Percentiles rank a stretch among this genome's conserved stretches.
Conservation (phyloP, 768 basidiomycete species). For the Collybiopsis confluens region DNA sequence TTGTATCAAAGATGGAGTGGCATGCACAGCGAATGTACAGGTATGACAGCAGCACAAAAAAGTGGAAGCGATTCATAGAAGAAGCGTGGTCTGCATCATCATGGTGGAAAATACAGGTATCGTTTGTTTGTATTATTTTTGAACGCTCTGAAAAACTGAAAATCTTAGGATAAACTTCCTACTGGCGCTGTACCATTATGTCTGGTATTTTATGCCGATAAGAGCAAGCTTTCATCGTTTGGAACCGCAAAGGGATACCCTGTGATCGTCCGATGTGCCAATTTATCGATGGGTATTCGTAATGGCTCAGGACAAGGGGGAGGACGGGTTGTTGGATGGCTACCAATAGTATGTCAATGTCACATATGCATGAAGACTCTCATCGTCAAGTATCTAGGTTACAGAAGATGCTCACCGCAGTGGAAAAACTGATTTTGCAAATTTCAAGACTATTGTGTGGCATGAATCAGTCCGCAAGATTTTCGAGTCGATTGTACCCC, state of each 20-base stretch:
- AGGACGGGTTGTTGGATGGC: conserved; percentile 15
- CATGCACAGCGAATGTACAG: conserved; percentile 25
- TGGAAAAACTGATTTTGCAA: conserved; percentile 25
- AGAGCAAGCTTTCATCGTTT: conserved; percentile 14
- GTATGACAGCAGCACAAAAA: conserved; percentile 14
- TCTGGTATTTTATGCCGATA: conserved; percentile 19
- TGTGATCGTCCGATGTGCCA: conserved; percentile 11
- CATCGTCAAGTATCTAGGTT: conserved; percentile 16
- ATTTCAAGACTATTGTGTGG: conserved; percentile 32
- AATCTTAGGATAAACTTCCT: conserved; percentile 14
- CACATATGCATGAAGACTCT: background rate
- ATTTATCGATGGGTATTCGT: conserved; percentile 11
- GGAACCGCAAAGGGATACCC: conserved; percentile 14
- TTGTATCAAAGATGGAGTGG: conserved; percentile 21
- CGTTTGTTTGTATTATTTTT: conserved; percentile 1
- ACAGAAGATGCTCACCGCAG: conserved; percentile 25
- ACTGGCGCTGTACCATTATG: conserved; percentile 14
- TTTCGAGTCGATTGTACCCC: conserved; percentile 19
- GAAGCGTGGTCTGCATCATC: conserved; percentile 34
- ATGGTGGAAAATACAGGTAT: conserved; percentile 34
- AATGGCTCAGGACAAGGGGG: conserved; percentile 14
- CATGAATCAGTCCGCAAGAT: conserved; percentile 30
- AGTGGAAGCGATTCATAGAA: conserved; percentile 21
- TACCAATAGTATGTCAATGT: conserved; percentile 9
- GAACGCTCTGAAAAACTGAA: background rate